Evolutionary conservation across 108 stramenopile genomes (phyloP), one percentile per base, ranked within the genome.

Genomic region (Thalassiosira profunda): DNA sequence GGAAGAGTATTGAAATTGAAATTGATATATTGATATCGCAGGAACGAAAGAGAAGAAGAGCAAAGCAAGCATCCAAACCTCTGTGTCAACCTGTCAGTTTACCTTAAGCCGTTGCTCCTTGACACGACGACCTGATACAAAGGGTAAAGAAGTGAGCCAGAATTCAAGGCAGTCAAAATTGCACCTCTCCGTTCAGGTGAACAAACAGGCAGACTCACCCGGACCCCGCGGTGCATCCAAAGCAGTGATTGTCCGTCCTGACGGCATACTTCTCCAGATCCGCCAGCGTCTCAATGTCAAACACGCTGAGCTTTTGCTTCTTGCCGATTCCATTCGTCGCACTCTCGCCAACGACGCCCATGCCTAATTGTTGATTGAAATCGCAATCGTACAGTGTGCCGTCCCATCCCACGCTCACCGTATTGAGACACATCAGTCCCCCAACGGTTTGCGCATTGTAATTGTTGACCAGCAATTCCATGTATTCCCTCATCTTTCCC

Each of bases 161-260:
- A n/a, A n/a, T n/a, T n/a, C n/a, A n/a, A n/a, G n/a, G n/a, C n/a
- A n/a, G n/a, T n/a, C n/a, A n/a, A n/a, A n/a, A n/a, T n/a, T n/a
- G n/a, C n/a, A n/a, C n/a, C n/a, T n/a, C n/a, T n/a, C n/a, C n/a
- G n/a, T n/a, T n/a, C n/a, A n/a, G 8, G 31, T 30, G 26, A 8
- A 56, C 33, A 56, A 17, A 35, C 23, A 31, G 11, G 17, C 95
- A 92, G 69, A 81, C 85, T 33, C 82, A 89, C 36, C 97, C 97
- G 72, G 85, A 89, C 25, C 98, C 98, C 1, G 97, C 97, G 4
- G 98, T 99, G 63, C 98, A 99, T 3, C 97, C 98, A 79, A 95
- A 99, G 67, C 98, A 99, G 77, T 98, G 97, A 63, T 97, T 97
- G 76, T 97, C 96, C 24, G 88, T 89, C 46, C 83, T 72, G 11